Percentiles rank a stretch among this genome's conserved stretches.
phyloP scores from a whole-genome alignment of 2,329 filamentous ascomycete species.

The Neonectria neomacrospora region DNA sequence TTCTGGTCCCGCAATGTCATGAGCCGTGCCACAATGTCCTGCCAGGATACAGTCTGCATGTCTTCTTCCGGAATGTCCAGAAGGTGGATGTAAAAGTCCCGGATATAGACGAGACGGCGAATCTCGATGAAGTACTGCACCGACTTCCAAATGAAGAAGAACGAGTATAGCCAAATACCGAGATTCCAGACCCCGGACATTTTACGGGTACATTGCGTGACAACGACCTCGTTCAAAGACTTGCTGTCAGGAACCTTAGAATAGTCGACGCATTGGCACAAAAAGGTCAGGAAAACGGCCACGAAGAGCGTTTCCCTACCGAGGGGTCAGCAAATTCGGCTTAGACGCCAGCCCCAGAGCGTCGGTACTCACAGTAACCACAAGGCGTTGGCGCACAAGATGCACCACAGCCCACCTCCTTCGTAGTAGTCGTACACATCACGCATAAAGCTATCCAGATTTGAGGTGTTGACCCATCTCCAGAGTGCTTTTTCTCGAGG shows the following conservation, averaged over 20 bases:
- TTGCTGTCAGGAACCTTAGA: constrained; percentile 74
- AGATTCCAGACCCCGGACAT: constrained; percentile 84
- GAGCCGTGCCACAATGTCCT: constrained; percentile 85
- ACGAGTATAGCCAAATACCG: constrained; percentile 83
- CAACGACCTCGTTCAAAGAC: constrained; percentile 63
- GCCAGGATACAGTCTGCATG: constrained; percentile 95
- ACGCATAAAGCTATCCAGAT: constrained; percentile 86
- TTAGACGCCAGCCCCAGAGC: no score
- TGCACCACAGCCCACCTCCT: constrained; percentile 86
- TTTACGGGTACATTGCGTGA: constrained; percentile 78
- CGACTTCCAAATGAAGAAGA: constrained; percentile 86
- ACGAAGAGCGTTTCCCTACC: constrained; percentile 82
- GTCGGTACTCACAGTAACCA: constrained; percentile 73
- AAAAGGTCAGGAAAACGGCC: constrained; percentile 82
- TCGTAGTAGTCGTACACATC: constrained; percentile 89
- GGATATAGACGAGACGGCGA: constrained; percentile 78
- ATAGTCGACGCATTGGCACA: constrained; percentile 89
- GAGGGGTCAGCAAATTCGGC: constrained; percentile 14
- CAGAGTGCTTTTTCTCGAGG: constrained; percentile 82
- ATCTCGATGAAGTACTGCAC: constrained; percentile 80
- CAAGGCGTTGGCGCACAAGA: constrained; percentile 76
- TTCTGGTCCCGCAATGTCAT: constrained; percentile 89
- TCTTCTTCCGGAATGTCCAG: constrained; percentile 84
- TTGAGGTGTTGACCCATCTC: constrained; percentile 92
- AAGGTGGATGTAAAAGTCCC: constrained; percentile 86